These are phyloP conservation scores for Baorangia bicolor DNA, from an alignment of 768 basidiomycete species.

Conservation along the genomic window DNA sequence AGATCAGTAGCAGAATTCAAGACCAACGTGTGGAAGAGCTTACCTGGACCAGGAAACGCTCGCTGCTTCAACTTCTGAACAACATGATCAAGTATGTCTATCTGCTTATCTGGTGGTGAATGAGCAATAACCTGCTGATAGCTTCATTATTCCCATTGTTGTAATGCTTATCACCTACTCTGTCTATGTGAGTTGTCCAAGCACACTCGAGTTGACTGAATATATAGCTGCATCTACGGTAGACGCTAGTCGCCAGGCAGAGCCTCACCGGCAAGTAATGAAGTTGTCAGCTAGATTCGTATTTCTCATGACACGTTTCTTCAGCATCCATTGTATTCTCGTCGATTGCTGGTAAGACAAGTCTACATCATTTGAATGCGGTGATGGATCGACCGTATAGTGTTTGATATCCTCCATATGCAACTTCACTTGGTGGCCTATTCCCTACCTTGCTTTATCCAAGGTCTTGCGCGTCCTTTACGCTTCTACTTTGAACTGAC, in stretches of 20 bases:
- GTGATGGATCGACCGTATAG: not conserved
- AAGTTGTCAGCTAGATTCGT: not conserved
- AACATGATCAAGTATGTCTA: constrained; percentile 7
- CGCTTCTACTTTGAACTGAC: constrained; percentile 10
- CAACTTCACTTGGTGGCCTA: not conserved
- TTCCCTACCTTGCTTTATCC: constrained; percentile 2
- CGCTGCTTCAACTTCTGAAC: constrained; percentile 49
- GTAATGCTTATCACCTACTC: constrained; percentile 67
- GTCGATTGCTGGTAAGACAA: constrained; percentile 6
- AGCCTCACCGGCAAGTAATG: constrained; percentile 6
- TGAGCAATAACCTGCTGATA: constrained; percentile 21
- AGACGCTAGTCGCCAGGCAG: constrained; percentile 6
- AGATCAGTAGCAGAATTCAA: constrained; percentile 50
- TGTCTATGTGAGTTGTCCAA: constrained; percentile 46
- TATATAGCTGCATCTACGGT: not conserved
- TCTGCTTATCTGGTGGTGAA: not conserved
- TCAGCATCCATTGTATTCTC: constrained; percentile 11
- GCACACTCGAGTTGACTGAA: not conserved
- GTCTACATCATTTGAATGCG: not conserved
- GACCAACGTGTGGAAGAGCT: constrained; percentile 64
- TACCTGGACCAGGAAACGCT: constrained; percentile 47
- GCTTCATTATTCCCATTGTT: constrained; percentile 57
- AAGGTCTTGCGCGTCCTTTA: constrained; percentile 22
- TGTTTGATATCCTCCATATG: not conserved
- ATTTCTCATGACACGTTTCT: not conserved